Evolutionary conservation across 768 basidiomycete genomes (phyloP).

Genomic region (Paxillus ammoniavirescens): DNA sequence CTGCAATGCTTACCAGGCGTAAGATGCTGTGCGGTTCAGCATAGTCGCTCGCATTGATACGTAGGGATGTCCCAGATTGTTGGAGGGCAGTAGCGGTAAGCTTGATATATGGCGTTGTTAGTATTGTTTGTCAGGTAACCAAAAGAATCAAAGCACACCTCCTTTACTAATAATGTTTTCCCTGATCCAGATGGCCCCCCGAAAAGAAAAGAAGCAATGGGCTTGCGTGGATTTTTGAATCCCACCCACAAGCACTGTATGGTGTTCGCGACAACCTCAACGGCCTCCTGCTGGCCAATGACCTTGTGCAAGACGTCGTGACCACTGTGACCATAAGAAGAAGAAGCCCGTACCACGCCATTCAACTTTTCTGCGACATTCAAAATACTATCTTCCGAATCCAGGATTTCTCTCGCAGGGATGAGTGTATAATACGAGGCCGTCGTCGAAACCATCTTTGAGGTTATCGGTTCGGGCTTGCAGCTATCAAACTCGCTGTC

Average conservation of each 20-base stretch:
- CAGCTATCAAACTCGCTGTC: neutral
- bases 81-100: constrained; percentile 45
- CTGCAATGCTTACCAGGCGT: constrained; percentile 22
- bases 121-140: neutral
- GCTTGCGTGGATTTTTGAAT: constrained; percentile 40
- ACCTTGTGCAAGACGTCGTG: constrained; percentile 1
- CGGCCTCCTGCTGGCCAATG: constrained; percentile 39
- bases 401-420: constrained; percentile 1
- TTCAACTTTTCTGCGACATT: neutral
- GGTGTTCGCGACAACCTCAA: constrained; percentile 45
- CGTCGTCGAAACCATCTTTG: constrained; percentile 1
- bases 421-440: constrained; percentile 8
- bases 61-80: constrained; percentile 37
- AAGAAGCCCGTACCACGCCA: neutral
- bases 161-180: constrained; percentile 43
- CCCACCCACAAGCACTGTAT: constrained; percentile 45
- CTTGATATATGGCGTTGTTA: neutral
- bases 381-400: neutral
- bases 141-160: constrained; percentile 10
- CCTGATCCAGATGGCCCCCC: constrained; percentile 36
- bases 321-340: neutral
- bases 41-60: constrained; percentile 47
- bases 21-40: constrained; percentile 41
- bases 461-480: neutral
- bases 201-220: constrained; percentile 47